Base-by-base conservation (phyloP, 352 stramenopile genomes). In the Blastocystis sp. region DNA sequence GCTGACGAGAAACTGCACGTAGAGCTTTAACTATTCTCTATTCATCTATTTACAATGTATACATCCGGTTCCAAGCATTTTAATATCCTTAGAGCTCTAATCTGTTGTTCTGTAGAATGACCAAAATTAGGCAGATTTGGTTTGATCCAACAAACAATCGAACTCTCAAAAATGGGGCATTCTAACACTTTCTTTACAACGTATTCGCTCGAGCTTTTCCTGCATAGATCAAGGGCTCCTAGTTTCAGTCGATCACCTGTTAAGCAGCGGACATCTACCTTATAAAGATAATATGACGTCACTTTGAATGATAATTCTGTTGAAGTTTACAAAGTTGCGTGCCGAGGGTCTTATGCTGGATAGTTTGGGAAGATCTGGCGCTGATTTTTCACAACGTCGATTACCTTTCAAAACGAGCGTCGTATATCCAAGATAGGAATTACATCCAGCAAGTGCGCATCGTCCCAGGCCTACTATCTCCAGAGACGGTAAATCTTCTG, bases 31-130 rank as follows among this genome's bases (percentile, higher is more conserved):
- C 68, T 79, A 79, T n/a, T 59, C 64, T 76, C 13, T 20, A 55
- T 1, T n/a, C 29, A 76, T 55, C 34, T 26, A 29, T 39, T 43
- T 39, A 59, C 11, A 34, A 18, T 43, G 18, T 2, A 8, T 76
- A 76, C 64, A 76, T 76, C 64, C 64, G 6, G n/a, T 76, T 23
- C 64, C 11, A 43, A 79, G 34, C 68, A 56, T 79, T n/a, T 11
- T 55, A 0, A 26, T 8, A 18, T 47, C 8, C 15, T 9, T 26
- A 8, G 9, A 55, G 41, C 34, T 41, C 64, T 76, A 20, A 23
- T 55, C 20, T 59, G 50, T 59, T n/a, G 20, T 59, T n/a, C 50
- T n/a, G 13, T n/a, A 13, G 50, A 59, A 59, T 59, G 13, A 13
- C 50, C 50, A 59, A 59, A 59, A 59, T 59, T 59, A 13, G 11